Evolutionary conservation across 352 stramenopile species (phyloP).

Genomic region (Pythium volutum): DNA sequence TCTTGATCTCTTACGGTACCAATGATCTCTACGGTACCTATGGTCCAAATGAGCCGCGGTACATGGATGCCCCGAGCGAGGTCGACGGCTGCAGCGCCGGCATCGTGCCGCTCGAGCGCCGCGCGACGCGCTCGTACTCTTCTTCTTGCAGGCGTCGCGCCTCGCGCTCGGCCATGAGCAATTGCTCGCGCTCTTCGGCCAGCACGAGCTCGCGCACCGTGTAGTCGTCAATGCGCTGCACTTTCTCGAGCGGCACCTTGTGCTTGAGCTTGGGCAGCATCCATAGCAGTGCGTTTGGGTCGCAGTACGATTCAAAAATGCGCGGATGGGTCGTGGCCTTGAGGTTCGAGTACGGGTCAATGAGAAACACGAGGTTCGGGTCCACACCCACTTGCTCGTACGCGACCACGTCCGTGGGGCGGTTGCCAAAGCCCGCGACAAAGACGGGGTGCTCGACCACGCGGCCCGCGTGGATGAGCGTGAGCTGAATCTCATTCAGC

Average conservation of each 20-base stretch:
- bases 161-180: constrained; percentile 60
- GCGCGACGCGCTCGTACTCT: constrained; percentile 39
- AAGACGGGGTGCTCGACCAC: constrained; percentile 73
- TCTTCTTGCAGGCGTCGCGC: constrained; percentile 64
- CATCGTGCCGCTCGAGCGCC: constrained; percentile 26
- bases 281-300: constrained; percentile 79
- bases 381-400: constrained; percentile 79
- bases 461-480: constrained; percentile 73
- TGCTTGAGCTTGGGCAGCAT: constrained; percentile 79
- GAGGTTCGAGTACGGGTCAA: constrained; percentile 79
- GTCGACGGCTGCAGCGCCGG: constrained; percentile 1
- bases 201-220: constrained; percentile 74
- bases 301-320: constrained; percentile 80
- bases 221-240: constrained; percentile 76
- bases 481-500: constrained; percentile 78
- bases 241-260: constrained; percentile 76
- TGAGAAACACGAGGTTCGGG: constrained; percentile 70
- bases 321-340: constrained; percentile 53
- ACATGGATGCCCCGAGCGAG: constrained; percentile 16
- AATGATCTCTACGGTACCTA: not conserved
- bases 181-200: constrained; percentile 72
- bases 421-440: constrained; percentile 84
- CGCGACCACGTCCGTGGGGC: constrained; percentile 74
- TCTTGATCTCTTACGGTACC: no score
- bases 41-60: constrained; percentile 6